Conservation (phyloP, 148 eudicot species). For the Drosera capensis region DNA sequence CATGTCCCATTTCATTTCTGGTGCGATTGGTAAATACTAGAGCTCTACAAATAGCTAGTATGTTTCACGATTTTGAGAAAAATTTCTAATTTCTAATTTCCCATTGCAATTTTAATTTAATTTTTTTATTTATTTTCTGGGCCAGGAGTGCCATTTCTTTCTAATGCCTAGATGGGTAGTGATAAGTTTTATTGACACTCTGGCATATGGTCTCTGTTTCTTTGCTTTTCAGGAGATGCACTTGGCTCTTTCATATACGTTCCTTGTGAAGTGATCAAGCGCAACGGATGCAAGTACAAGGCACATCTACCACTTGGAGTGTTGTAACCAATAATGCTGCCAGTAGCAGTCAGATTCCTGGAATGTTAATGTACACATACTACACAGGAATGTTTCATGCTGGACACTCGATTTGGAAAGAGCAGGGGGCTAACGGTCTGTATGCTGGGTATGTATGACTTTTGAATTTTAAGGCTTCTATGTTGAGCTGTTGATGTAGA, state of each 20-base stretch:
- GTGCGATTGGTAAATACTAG: slow-evolving; percentile 59
- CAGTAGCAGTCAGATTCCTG: slow-evolving; percentile 34
- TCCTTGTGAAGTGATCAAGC: slow-evolving; percentile 94
- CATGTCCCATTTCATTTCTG: slow-evolving; percentile 88
- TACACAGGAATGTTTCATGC: slow-evolving; percentile 89
- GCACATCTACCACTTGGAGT: slow-evolving; percentile 64
- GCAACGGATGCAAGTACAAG: slow-evolving; percentile 98
- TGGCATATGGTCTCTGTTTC: slow-evolving; percentile 3
- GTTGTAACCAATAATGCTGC: slow-evolving; percentile 34
- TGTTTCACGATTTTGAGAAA: no score
- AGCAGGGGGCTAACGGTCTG: slow-evolving; percentile 70
- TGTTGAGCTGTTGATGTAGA: background rate
- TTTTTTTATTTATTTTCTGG: no score
- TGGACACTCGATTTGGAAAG: slow-evolving; percentile 86
- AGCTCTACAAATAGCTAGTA: no score
- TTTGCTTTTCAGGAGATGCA: slow-evolving; percentile 56
- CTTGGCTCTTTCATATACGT: slow-evolving; percentile 84
- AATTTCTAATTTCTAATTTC: no score
- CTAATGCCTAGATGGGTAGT: no score
- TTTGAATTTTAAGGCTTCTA: background rate
- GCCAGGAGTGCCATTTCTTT: no score
- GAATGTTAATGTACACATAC: slow-evolving; percentile 54
- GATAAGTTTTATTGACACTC: no score
- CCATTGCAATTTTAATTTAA: no score
- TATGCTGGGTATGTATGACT: slow-evolving; percentile 61